These are phyloP conservation scores for Teunomyces gatunensis DNA, from an alignment of 805 yeast genomes.

Conservation along the genomic window DNA sequence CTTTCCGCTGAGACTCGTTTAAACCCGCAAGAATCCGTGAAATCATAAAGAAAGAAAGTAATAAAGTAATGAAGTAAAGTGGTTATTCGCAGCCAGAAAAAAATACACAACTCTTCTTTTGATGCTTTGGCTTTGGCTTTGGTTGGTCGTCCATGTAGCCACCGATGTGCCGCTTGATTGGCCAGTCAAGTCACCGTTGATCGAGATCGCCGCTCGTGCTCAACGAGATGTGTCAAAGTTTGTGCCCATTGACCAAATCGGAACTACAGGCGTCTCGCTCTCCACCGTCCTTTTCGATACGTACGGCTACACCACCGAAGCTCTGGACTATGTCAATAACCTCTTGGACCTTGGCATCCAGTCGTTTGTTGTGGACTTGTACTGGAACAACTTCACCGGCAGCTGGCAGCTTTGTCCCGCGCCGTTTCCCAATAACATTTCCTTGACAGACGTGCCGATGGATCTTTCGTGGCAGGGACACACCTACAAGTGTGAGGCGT, in stretches of 20 bases:
- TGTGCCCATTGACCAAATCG: constrained; percentile 33
- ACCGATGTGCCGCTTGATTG: neutral
- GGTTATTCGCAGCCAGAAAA: neutral
- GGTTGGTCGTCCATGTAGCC: neutral
- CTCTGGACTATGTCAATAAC: constrained; percentile 15
- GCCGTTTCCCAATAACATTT: constrained; percentile 30
- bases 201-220: constrained; percentile 23
- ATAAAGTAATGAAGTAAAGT: neutral
- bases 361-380: constrained; percentile 51
- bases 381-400: constrained; percentile 46
- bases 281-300: constrained; percentile 25
- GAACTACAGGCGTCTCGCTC: constrained; percentile 32
- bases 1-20: constrained; percentile 41
- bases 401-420: constrained; percentile 59
- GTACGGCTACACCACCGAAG: constrained; percentile 15
- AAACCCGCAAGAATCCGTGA: constrained; percentile 20
- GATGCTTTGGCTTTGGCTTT: no score
- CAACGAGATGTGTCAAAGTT: constrained; percentile 34
- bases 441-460: constrained; percentile 8
- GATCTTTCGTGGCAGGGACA: constrained; percentile 26
- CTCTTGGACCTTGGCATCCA: constrained; percentile 44
- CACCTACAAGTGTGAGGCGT: constrained; percentile 27
- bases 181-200: constrained; percentile 4
- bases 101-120: neutral
- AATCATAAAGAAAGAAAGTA: neutral